These are phyloP conservation scores for Fusarium solani-melongenae DNA, from an alignment of 2,329 filamentous ascomycete genomes.

Conservation along the genomic window DNA sequence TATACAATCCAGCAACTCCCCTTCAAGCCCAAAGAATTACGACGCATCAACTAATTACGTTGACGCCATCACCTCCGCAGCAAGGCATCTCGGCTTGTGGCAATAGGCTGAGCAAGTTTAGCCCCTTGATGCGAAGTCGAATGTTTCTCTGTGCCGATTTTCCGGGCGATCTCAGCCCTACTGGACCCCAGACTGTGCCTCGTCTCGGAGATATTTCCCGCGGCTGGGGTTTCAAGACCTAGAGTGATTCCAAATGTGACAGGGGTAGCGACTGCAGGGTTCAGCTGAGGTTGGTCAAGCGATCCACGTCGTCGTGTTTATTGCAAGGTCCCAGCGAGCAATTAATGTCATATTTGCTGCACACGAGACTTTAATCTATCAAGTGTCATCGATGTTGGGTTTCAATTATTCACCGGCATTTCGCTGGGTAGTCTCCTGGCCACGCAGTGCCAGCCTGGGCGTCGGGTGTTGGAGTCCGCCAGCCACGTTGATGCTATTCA, in stretches of 20 bases:
- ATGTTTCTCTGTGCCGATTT: background rate
- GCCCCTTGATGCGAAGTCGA: background rate
- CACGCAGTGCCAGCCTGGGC: background rate
- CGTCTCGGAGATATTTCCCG: background rate
- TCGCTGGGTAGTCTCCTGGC: background rate
- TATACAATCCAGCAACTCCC: background rate
- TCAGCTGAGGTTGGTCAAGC: background rate
- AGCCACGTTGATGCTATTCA: background rate
- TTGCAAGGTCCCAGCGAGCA: no score
- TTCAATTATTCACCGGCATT: background rate
- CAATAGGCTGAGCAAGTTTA: background rate
- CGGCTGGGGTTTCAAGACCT: background rate
- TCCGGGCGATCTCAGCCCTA: background rate
- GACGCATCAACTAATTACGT: background rate
- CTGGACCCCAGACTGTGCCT: background rate
- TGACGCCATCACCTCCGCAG: background rate
- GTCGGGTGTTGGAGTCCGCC: background rate
- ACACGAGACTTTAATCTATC: background rate
- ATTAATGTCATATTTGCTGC: no score
- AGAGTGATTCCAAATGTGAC: background rate
- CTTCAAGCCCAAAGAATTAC: background rate
- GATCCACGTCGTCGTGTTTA: background rate
- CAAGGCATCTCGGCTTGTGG: background rate
- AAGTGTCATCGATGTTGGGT: background rate
- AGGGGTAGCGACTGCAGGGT: background rate